Conservation (phyloP, 345 rosid species). For the Eutrema japonicum region DNA sequence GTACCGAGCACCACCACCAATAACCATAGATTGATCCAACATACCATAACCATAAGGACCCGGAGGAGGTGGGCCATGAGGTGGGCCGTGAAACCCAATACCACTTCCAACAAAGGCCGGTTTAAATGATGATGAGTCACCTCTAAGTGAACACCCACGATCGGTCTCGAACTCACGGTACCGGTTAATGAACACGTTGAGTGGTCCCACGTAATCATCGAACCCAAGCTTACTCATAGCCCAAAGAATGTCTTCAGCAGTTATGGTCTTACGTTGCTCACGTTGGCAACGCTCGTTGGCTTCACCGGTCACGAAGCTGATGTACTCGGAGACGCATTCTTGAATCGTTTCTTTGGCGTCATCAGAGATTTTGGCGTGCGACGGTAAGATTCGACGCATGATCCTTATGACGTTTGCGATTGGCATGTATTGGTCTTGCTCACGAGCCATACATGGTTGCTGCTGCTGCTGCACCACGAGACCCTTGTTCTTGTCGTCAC, state of each 20-base stretch:
- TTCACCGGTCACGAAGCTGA: slow-evolving; percentile 73
- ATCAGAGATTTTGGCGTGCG: slow-evolving; percentile 72
- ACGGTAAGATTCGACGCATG: slow-evolving; percentile 63
- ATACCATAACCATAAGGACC: slow-evolving; percentile 36
- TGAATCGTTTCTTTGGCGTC: slow-evolving; percentile 74
- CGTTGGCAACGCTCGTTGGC: slow-evolving; percentile 75
- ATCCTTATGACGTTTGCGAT: slow-evolving; percentile 74
- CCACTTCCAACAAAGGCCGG: slow-evolving; percentile 24
- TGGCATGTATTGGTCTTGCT: slow-evolving; percentile 74
- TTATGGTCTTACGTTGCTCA: slow-evolving; percentile 72
- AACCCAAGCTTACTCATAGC: slow-evolving; percentile 73
- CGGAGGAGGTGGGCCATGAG: slow-evolving; percentile 15
- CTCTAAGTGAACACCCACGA: slow-evolving; percentile 39
- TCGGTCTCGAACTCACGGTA: slow-evolving; percentile 57
- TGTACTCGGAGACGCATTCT: slow-evolving; percentile 74
- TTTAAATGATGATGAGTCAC: slow-evolving; percentile 28
- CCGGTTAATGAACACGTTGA: slow-evolving; percentile 48
- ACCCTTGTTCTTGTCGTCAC: not conserved
- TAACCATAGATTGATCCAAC: slow-evolving; percentile 39
- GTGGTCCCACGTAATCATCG: slow-evolving; percentile 59
- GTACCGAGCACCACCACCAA: slow-evolving; percentile 40
- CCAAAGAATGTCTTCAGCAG: slow-evolving; percentile 71
- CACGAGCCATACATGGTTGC: slow-evolving; percentile 45
- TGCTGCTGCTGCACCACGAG: slow-evolving; percentile 27
- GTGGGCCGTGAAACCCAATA: slow-evolving; percentile 31